Percentiles rank a stretch among this genome's conserved stretches.
Conservation (phyloP, 2,329 filamentous ascomycete species). For the Diplodia sapinea region DNA sequence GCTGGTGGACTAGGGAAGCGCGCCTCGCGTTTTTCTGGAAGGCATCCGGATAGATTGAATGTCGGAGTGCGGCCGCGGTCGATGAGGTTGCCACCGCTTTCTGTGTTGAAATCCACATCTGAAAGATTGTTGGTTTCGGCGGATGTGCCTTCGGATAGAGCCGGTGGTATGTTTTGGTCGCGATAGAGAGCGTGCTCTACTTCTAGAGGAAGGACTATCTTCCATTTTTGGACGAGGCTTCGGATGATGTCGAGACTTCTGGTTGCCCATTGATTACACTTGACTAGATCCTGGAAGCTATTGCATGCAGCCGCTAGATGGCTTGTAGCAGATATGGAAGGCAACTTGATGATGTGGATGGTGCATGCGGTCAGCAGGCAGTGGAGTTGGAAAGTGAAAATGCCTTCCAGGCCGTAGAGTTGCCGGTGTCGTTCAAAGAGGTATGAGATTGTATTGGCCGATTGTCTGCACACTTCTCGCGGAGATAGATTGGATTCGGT, state of each 20-base stretch:
- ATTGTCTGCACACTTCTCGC: constrained; percentile 33
- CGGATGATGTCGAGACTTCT: constrained; percentile 34
- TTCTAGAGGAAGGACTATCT: constrained; percentile 36
- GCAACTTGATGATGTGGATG: constrained; percentile 36
- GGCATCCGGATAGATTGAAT: neutral
- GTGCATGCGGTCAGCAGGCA: constrained; percentile 36
- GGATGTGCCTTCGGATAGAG: neutral
- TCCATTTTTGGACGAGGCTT: constrained; percentile 36
- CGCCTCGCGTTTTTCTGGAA: constrained; percentile 11
- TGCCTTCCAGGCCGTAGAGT: constrained; percentile 33
- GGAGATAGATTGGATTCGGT: constrained; percentile 34
- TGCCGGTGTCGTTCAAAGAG: constrained; percentile 34
- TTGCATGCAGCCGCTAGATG: constrained; percentile 47
- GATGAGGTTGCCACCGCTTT: constrained; percentile 1
- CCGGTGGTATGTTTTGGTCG: constrained; percentile 3
- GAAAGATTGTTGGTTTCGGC: neutral
- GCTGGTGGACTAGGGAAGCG: constrained; percentile 4
- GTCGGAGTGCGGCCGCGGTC: neutral
- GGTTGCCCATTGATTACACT: constrained; percentile 34
- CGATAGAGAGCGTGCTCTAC: constrained; percentile 36
- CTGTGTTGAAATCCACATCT: constrained; percentile 20
- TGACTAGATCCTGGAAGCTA: constrained; percentile 36
- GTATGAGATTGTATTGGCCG: constrained; percentile 35
- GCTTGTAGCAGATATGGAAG: constrained; percentile 49
- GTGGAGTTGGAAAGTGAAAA: constrained; percentile 36